A percentile compares a stretch with the other conserved stretches of the same genome.
Evolutionary conservation across 257 asterid species (phyloP).

Genomic region (Lycium ferocissimum): DNA sequence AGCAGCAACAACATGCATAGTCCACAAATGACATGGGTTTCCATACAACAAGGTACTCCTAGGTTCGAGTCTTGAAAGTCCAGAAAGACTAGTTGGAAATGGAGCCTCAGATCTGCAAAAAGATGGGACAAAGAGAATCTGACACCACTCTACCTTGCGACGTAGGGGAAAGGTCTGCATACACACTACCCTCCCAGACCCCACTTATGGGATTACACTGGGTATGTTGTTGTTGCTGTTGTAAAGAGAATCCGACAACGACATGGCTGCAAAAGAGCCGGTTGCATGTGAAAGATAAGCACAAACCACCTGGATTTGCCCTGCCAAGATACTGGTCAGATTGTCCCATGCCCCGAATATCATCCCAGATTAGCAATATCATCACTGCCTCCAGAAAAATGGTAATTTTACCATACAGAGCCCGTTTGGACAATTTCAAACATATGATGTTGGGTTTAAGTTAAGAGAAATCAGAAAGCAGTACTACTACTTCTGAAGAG

Average conservation of each 20-base stretch:
- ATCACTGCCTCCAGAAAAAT: background rate
- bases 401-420: too few relatives aligned
- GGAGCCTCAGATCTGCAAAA: background rate
- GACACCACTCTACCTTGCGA: background rate
- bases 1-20: too few relatives aligned
- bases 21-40: background rate
- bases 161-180: too few relatives aligned
- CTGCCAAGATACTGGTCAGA: background rate
- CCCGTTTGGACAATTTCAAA: too few relatives aligned
- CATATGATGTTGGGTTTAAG: background rate
- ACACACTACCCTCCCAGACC: too few relatives aligned
- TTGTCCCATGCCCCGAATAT: constrained; percentile 7
- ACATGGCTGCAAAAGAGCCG: background rate
- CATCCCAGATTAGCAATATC: background rate
- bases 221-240: too few relatives aligned
- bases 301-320: background rate
- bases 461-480: background rate
- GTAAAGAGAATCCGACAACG: background rate
- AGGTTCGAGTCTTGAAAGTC: background rate
- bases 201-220: too few relatives aligned
- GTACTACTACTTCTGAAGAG: background rate
- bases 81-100: background rate
- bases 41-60: background rate
- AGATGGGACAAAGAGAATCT: background rate
- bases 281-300: background rate